Evolutionary conservation across 2,329 filamentous ascomycete species (phyloP).

Genomic region (Venturia aucupariae): DNA sequence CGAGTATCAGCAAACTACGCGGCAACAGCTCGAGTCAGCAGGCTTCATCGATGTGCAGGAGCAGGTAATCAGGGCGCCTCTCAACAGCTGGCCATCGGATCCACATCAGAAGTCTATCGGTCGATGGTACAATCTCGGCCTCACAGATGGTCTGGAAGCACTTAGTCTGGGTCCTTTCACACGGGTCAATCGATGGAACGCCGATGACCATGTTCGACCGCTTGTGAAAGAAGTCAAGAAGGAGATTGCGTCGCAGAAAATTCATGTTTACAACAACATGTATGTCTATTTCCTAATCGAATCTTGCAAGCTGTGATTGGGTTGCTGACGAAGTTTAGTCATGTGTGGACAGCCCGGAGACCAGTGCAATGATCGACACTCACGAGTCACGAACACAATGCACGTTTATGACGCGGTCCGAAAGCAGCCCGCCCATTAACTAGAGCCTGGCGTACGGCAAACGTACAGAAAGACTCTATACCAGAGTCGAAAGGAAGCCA

Average conservation of each 20-base stretch:
- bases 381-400: conserved; percentile 3
- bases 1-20: conserved; percentile 53
- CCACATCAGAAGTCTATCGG: conserved; percentile 58
- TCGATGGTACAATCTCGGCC: conserved; percentile 72
- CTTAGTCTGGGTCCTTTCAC: conserved; percentile 66
- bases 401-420: background rate
- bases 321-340: conserved; percentile 12
- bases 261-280: conserved; percentile 68
- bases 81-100: conserved; percentile 64
- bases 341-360: conserved; percentile 16
- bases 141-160: conserved; percentile 64
- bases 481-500: background rate
- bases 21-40: conserved; percentile 51
- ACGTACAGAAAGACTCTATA: background rate
- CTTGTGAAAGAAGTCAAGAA: conserved; percentile 54
- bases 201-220: conserved; percentile 49
- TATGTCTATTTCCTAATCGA: conserved; percentile 39
- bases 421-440: background rate
- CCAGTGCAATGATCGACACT: conserved; percentile 14
- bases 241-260: conserved; percentile 59
- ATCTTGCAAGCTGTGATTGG: background rate
- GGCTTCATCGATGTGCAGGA: conserved; percentile 78
- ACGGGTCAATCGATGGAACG: conserved; percentile 51
- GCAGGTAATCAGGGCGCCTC: conserved; percentile 57
- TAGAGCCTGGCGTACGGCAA: background rate